Percentiles rank a stretch among this genome's conserved stretches.
These are phyloP conservation scores for Diacronema lutheri DNA, from an alignment of 78 protist species.

Conservation along the genomic window DNA sequence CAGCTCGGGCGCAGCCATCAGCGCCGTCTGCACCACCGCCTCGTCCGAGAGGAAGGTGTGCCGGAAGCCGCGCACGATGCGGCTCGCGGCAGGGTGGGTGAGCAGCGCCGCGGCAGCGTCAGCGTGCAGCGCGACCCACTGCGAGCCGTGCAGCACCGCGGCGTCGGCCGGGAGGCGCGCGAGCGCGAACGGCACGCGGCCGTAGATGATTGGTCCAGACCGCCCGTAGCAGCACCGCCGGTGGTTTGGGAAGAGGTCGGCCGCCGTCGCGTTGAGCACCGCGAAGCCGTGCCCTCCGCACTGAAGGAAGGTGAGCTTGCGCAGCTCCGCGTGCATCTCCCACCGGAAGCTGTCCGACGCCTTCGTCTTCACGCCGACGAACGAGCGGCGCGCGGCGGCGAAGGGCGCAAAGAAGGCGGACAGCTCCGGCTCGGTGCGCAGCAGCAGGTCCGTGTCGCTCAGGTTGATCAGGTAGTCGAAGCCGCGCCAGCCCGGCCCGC, in stretches of 20 bases:
- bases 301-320: background rate
- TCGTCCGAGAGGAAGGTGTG: conserved; percentile 10
- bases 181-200: background rate
- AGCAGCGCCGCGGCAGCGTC: too few species aligned
- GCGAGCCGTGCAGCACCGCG: conserved; percentile 10
- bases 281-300: background rate
- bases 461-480: conserved; percentile 16
- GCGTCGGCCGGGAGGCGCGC: too few species aligned
- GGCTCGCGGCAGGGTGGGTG: too few species aligned
- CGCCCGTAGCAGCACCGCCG: background rate
- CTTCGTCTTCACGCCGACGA: background rate
- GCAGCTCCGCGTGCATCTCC: background rate
- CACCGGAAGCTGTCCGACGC: background rate
- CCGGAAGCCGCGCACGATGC: background rate
- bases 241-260: background rate
- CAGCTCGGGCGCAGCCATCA: background rate
- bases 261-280: background rate
- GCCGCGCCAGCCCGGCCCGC: too few species aligned
- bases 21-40: conserved; percentile 3
- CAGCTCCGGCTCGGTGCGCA: background rate
- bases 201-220: conserved; percentile 1
- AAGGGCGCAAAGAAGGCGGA: background rate
- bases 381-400: background rate
- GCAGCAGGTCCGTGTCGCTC: conserved; percentile 3
- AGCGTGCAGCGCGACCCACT: background rate